phyloP scores from a whole-genome alignment of 352 stramenopile species.

The Elongisporangium prolatum region DNA sequence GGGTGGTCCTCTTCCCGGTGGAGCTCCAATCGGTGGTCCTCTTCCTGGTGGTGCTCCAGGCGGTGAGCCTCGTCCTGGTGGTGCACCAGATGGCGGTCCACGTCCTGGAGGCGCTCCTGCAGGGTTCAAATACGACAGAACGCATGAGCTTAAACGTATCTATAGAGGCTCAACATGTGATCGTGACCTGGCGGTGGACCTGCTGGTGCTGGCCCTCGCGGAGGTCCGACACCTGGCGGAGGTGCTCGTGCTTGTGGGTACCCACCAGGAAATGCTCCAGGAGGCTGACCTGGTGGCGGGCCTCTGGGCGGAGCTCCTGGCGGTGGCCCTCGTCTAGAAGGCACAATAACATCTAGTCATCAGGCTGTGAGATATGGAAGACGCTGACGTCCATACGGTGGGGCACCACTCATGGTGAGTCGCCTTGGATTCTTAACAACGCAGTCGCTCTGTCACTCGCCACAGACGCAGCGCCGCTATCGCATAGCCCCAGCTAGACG shows the following conservation, averaged over 20 bases:
- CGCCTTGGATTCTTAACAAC: not conserved
- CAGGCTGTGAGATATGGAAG: not conserved
- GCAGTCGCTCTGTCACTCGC: not conserved
- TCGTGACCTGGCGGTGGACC: conserved; percentile 36
- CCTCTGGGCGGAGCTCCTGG: conserved; percentile 24
- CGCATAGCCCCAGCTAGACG: not conserved
- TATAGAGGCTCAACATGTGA: not conserved
- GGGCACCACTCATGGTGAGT: not conserved
- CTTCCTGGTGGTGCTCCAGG: conserved; percentile 11
- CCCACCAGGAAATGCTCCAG: conserved; percentile 15
- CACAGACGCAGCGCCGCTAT: not conserved
- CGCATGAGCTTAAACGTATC: not conserved
- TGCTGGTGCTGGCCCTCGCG: conserved; percentile 26
- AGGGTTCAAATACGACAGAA: not conserved
- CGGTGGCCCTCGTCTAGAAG: conserved; percentile 16
- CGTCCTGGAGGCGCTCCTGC: conserved; percentile 21
- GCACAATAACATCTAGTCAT: not conserved
- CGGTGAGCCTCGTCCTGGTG: conserved; percentile 12
- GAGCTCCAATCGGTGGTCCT: conserved; percentile 13
- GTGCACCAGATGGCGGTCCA: conserved; percentile 19
- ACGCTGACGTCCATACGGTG: not conserved
- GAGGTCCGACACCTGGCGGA: conserved; percentile 35
- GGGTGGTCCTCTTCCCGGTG: conserved; percentile 16
- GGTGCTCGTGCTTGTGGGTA: conserved; percentile 56
- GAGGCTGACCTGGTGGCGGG: conserved; percentile 26